Evolutionary conservation across 2,329 filamentous ascomycete species (phyloP), one percentile per base, ranked within the genome.

Genomic region (Delphinella strobiligena): DNA sequence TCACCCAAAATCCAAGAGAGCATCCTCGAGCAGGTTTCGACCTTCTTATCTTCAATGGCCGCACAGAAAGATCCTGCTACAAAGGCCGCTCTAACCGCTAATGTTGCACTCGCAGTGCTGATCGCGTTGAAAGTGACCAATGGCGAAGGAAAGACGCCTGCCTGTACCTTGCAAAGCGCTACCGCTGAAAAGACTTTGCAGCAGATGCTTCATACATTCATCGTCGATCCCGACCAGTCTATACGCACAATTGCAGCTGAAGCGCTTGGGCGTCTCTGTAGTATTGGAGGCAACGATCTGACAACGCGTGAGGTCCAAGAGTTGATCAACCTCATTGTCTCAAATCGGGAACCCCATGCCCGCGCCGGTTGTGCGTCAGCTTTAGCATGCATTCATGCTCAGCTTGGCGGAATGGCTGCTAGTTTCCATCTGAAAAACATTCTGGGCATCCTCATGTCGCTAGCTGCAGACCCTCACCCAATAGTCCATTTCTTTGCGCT

Each of bases 351-450:
- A 57, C 91, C 91, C 0, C 89, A 84, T 57, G 87, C 87, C 29
- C 78, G 91, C 56, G 88, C 93, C 33, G 91, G 91, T 9, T 98
- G 89, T 61, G 91, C 93, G 12, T 85, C 93, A 67, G 87, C 91
- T 10, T 66, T 98, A 19, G 91, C 91, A 7, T 83, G 82, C 41
- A 96, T 98, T 37, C 88, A 98, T 61, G 83, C 86, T 14, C 87
- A 94, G 58, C 83, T 98, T 24, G 93, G 91, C 42, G 89, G 91
- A 41, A 96, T 98, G 88, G 91, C 91, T 38, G 91, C 91, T 40
- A 87, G 88, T 3, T 87, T 91, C 51, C 91, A 98, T 57, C 71
- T 98, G 37, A 96, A 96, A 65, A 95, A 87, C 1, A 95, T 98
- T 36, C 74, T 95, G n/a, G 83, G 89, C 14, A 93, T 98, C 30